Evolutionary conservation across 2,329 filamentous ascomycete species (phyloP).

Genomic region (Aspergillus pseudoglaucus): DNA sequence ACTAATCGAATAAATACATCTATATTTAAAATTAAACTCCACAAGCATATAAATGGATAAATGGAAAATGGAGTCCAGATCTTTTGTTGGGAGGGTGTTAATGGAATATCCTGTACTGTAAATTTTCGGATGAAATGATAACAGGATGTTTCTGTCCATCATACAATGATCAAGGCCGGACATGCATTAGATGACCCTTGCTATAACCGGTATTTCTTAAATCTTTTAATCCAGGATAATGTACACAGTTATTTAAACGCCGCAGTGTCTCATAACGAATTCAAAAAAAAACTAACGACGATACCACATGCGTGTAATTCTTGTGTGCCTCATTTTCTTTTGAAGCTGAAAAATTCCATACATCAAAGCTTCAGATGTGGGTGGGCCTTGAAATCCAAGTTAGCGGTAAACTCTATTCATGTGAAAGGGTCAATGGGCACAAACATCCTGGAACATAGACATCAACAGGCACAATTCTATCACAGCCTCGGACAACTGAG

Average conservation of each 20-base stretch:
- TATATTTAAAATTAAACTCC: neutral
- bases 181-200: too few species aligned
- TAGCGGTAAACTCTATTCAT: conserved; percentile 3
- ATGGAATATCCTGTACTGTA: too few species aligned
- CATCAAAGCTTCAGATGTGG: conserved; percentile 51
- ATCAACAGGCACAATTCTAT: conserved; percentile 76
- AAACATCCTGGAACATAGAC: conserved; percentile 77
- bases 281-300: conserved; percentile 36
- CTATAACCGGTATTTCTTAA: too few species aligned
- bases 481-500: conserved; percentile 68
- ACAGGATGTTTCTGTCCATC: too few species aligned
- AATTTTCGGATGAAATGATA: too few species aligned
- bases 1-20: neutral
- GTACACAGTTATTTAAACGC: too few species aligned
- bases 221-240: too few species aligned
- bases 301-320: conserved; percentile 54
- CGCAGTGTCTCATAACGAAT: neutral
- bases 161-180: too few species aligned
- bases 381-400: conserved; percentile 35
- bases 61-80: too few species aligned
- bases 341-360: conserved; percentile 71
- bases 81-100: neutral
- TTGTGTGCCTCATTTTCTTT: conserved; percentile 64
- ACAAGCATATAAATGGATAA: neutral
- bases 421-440: conserved; percentile 31